A percentile compares a stretch with the other conserved stretches of the same genome.
These are phyloP conservation scores for Saitozyma podzolica DNA, from an alignment of 768 basidiomycete species.

Conservation along the genomic window DNA sequence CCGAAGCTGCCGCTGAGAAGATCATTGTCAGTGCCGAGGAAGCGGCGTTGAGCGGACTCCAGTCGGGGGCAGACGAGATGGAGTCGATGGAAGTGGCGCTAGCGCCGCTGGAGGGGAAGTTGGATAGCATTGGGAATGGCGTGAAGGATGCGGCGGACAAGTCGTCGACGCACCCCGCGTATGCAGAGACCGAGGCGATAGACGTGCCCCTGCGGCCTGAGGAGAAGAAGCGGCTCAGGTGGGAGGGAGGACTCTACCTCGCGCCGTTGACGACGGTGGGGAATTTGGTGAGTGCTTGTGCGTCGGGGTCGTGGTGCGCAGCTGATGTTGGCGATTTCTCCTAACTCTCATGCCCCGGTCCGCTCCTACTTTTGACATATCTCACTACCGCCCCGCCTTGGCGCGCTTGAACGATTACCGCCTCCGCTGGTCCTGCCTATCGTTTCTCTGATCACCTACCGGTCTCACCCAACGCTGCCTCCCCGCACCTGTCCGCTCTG, in stretches of 20 bases:
- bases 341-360: background rate
- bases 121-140: background rate
- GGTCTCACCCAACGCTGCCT: background rate
- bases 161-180: background rate
- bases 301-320: too few species aligned
- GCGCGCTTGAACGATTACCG: background rate
- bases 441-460: background rate
- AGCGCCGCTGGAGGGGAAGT: too few species aligned
- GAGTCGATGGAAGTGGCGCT: background rate
- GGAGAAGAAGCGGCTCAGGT: conserved; percentile 85
- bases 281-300: conserved; percentile 67
- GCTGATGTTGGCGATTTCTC: too few species aligned
- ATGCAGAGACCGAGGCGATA: conserved; percentile 31
- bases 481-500: background rate
- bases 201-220: conserved; percentile 69
- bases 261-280: conserved; percentile 92
- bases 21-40: conserved; percentile 12
- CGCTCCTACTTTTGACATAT: too few species aligned
- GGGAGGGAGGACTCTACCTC: conserved; percentile 80
- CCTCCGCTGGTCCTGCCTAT: background rate
- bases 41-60: conserved; percentile 10
- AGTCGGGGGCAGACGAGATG: conserved; percentile 5
- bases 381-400: too few species aligned
- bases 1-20: background rate
- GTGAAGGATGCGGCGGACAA: conserved; percentile 19